Evolutionary conservation across 2,329 filamentous ascomycete genomes (phyloP).

Genomic region (Penicillium sp.): DNA sequence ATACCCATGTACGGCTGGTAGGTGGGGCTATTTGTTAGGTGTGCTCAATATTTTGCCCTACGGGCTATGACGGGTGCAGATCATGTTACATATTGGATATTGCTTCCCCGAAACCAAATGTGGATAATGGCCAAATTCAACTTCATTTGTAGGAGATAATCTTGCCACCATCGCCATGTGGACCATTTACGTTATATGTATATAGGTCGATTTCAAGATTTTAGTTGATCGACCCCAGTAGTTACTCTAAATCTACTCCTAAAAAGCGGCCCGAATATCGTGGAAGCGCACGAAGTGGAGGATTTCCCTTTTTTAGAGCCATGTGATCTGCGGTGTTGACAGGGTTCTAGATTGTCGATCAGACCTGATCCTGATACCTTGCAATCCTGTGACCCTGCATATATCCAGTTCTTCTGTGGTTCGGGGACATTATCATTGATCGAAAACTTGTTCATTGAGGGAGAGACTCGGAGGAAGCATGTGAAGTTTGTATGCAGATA

Average conservation of each 20-base stretch:
- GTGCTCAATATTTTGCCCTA: not conserved
- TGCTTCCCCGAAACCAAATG: not conserved
- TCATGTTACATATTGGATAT: not conserved
- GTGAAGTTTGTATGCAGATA: not conserved
- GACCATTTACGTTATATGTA: not conserved
- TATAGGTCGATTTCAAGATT: not conserved
- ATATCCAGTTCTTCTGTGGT: not conserved
- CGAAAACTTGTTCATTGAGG: not conserved
- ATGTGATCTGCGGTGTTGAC: not conserved
- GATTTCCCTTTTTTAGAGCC: not conserved
- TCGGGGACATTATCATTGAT: too few species aligned
- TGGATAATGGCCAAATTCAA: not conserved
- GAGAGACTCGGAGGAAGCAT: not conserved
- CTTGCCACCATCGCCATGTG: not conserved
- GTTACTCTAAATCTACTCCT: not conserved
- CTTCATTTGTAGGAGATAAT: not conserved
- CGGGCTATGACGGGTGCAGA: not conserved
- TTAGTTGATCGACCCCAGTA: not conserved
- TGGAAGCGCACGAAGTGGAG: not conserved
- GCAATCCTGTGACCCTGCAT: not conserved
- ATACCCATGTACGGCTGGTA: not conserved
- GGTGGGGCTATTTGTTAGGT: not conserved
- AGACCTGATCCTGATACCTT: not conserved
- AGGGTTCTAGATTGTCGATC: not conserved
- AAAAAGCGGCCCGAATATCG: not conserved